Evolutionary conservation across 2,329 filamentous ascomycete species (phyloP), one percentile per base, ranked within the genome.

Genomic region (Penicillium sp.): DNA sequence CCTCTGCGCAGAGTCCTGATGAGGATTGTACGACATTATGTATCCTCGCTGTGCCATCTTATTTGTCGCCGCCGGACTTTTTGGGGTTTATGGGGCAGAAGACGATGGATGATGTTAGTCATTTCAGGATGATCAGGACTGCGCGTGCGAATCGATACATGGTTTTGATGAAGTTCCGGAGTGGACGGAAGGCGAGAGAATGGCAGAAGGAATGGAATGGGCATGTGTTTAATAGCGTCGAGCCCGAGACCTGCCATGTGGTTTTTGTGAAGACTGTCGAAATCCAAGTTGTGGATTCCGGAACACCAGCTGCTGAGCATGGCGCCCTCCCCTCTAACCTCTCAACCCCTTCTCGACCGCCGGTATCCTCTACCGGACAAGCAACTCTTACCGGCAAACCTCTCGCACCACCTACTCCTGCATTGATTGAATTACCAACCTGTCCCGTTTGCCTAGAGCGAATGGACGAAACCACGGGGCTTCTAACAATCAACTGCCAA

Each of bases 401-500:
- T 12, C 77, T 85, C n/a, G 84, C 86, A 13, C 86, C 86, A n/a
- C 85, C 85, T 2, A 96, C 93, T 0, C 90, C 93, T 1, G 89
- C 90, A 50, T 82, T 97, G 1, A 84, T 96, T 54, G 94, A 99
- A 76, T 80, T 99, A 13, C 94, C 94, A 2, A 97, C 94, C 1
- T 99, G 94, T 64, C 93, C 94, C 0, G 94, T 99, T 10, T 99
- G 94, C 65, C 83, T 99, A 6, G 94, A 99, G 74, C 88, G 93
- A 48, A 99, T 99, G 94, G 94, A 99, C 69, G 93, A 97, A 73
- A 97, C 93, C 0, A 95, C 92, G 0, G 94, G 94, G 0, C 81
- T 99, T 2, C 85, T 99, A 71, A 99, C 94, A 0, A 97, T 97
- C 41, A 88, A 95, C 31, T 99, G 94, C 72, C 93, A 97, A 69